These are phyloP conservation scores for Neolecta irregularis DNA, from an alignment of 1,139 yeast species.

Conservation along the genomic window DNA sequence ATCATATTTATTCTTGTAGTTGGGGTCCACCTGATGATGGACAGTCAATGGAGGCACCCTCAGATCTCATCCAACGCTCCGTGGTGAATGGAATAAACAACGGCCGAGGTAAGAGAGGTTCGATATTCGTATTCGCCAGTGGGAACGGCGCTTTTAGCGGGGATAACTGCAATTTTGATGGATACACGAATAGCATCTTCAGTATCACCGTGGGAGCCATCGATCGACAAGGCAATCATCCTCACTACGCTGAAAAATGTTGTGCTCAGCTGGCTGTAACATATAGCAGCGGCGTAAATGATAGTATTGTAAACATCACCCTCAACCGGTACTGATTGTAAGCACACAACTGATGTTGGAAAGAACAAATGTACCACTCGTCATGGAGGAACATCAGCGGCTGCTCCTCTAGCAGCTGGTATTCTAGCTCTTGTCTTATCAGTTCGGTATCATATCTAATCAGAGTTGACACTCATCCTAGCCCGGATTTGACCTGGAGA, in stretches of 20 bases:
- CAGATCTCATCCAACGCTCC: conserved; percentile 60
- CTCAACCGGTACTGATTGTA: background rate
- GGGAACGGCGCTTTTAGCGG: conserved; percentile 81
- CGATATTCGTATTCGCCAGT: conserved; percentile 85
- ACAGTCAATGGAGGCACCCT: conserved; percentile 69
- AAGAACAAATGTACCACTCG: conserved; percentile 50
- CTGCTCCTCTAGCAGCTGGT: conserved; percentile 97
- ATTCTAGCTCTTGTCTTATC: conserved; percentile 67
- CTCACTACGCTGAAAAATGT: conserved; percentile 81
- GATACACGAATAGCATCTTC: conserved; percentile 89
- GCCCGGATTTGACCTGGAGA: conserved; percentile 88
- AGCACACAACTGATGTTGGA: conserved; percentile 66
- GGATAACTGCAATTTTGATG: conserved; percentile 94
- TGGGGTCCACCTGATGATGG: conserved; percentile 99
- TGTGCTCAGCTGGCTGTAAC: conserved; percentile 95
- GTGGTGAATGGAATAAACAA: conserved; percentile 68
- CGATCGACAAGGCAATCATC: conserved; percentile 72
- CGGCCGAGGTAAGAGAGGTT: conserved; percentile 72
- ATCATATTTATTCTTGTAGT: conserved; percentile 89
- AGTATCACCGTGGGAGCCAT: conserved; percentile 93
- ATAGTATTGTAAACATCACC: conserved; percentile 36
- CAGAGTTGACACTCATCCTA: conserved; percentile 17
- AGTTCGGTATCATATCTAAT: conserved; percentile 25
- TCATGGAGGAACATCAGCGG: conserved; percentile 98
- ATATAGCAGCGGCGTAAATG: conserved; percentile 81